Conservation (phyloP, 331 rosid species). For the Prunus yedoensis region DNA sequence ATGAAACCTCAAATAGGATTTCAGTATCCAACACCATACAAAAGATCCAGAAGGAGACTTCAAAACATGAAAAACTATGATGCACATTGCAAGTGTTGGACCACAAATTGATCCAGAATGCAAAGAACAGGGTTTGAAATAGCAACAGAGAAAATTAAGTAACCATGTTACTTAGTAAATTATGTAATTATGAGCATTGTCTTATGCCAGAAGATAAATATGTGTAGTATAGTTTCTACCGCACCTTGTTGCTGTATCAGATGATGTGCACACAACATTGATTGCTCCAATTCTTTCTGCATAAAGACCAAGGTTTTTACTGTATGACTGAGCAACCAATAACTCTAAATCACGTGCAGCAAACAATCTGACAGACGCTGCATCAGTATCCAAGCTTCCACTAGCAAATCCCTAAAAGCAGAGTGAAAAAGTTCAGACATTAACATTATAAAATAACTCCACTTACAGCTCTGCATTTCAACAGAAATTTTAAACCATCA, state of each 20-base stretch:
- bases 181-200: neutral
- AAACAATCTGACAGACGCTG: slow-evolving; percentile 86
- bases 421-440: slow-evolving; percentile 7
- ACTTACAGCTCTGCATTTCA: neutral
- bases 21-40: too few relatives aligned
- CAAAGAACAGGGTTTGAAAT: neutral
- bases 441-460: neutral
- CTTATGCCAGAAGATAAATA: too few relatives aligned
- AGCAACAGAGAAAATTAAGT: neutral
- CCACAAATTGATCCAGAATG: too few relatives aligned
- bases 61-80: too few relatives aligned
- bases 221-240: neutral
- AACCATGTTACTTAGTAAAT: neutral
- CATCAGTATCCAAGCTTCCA: slow-evolving; percentile 95
- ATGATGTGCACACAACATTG: slow-evolving; percentile 74
- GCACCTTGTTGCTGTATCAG: slow-evolving; percentile 86
- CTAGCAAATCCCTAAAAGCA: slow-evolving; percentile 91
- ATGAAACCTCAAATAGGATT: neutral
- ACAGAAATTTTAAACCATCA: slow-evolving; percentile 6
- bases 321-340: slow-evolving; percentile 95
- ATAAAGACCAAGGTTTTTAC: slow-evolving; percentile 94
- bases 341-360: slow-evolving; percentile 88
- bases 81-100: too few relatives aligned
- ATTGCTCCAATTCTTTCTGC: slow-evolving; percentile 98
- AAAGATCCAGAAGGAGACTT: too few relatives aligned